Base-by-base conservation (phyloP, 768 basidiomycete species). In the Agrocybe pediades region DNA sequence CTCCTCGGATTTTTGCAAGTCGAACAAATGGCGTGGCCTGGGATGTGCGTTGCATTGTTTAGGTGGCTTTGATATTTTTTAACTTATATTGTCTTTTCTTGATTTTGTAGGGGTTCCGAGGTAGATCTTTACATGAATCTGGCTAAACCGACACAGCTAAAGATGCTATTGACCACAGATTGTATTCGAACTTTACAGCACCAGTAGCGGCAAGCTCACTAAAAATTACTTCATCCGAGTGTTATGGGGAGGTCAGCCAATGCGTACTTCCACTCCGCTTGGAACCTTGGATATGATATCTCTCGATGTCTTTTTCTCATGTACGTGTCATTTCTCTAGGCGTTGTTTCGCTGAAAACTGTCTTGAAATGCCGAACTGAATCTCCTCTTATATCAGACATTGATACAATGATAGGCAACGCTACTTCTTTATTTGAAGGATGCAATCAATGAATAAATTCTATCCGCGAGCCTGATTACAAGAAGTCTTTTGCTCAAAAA, bases 1-100 rank as follows among this genome's bases (percentile, higher is more conserved):
- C 69, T 80, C 1, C 74, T 82, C 24, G 80, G 80, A 2, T 74
- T 80, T 51, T 64, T 81, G 24, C 79, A 82, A 58, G 68, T 80
- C 11, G 68, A 72, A 4, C 60, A 74, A 45, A 82, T 82, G 79
- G 77, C 77, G 11, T 82, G 80, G 80, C 80, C 80, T 13, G 80
- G 80, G 25, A 82, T 81, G 77, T 77, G 41, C 56, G 70, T 20
- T 20, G 6, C 26, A 8, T 26, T 25, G 3, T 21, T 52, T 36
- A 41, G 26, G 23, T 6, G 8, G 36, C 33, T n/a, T 46, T 20
- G 51, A 9, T n/a, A 1, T 15, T 53, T 13, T 26, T 29, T 9
- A 8, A 45, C 8, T 17, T n/a, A 6, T n/a, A 19, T 26, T 41
- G 6, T 43, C 27, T 33, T 15, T 43, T 6, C 8, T 9, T 11